A percentile compares a stretch with the other conserved stretches of the same genome.
Conservation (phyloP, 352 stramenopile genomes). For the Peronospora belbahrii region DNA sequence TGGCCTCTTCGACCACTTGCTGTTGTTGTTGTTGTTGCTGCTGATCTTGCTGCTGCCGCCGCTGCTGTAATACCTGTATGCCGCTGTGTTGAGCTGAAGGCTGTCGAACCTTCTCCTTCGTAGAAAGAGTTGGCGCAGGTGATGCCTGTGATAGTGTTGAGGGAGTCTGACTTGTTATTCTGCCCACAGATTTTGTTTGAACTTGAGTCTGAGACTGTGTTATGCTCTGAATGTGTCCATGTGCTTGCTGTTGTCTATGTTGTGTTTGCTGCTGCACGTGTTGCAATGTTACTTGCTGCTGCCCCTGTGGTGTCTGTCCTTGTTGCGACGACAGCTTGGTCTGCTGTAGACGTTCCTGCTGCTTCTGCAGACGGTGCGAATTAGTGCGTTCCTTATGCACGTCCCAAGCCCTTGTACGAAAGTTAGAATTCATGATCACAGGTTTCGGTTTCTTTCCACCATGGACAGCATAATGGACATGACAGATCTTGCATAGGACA, state of each 20-base stretch:
- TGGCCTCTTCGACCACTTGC: conserved; percentile 10
- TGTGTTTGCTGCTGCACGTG: background rate
- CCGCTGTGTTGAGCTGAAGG: conserved; percentile 1
- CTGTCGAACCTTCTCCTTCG: background rate
- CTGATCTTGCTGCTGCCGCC: conserved; percentile 5
- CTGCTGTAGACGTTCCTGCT: conserved; percentile 32
- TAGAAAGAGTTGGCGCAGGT: conserved; percentile 1
- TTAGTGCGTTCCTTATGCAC: conserved; percentile 80
- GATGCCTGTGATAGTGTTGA: conserved; percentile 3
- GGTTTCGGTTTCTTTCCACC: conserved; percentile 76
- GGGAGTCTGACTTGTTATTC: conserved; percentile 1
- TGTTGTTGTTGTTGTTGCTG: conserved; percentile 9
- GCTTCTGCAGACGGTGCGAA: conserved; percentile 64
- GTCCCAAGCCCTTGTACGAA: conserved; percentile 70
- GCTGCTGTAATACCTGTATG: conserved; percentile 7
- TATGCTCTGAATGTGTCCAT: background rate
- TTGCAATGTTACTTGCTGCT: conserved; percentile 5
- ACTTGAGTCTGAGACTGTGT: background rate
- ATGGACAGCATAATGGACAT: conserved; percentile 74
- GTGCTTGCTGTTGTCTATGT: background rate
- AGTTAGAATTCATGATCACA: conserved; percentile 80
- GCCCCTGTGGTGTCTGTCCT: background rate
- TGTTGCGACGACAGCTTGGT: conserved; percentile 20
- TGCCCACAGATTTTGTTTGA: background rate
- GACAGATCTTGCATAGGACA: conserved; percentile 76